Evolutionary conservation across 768 basidiomycete species (phyloP), one percentile per base, ranked within the genome.

Genomic region (Crepidotus variabilis): DNA sequence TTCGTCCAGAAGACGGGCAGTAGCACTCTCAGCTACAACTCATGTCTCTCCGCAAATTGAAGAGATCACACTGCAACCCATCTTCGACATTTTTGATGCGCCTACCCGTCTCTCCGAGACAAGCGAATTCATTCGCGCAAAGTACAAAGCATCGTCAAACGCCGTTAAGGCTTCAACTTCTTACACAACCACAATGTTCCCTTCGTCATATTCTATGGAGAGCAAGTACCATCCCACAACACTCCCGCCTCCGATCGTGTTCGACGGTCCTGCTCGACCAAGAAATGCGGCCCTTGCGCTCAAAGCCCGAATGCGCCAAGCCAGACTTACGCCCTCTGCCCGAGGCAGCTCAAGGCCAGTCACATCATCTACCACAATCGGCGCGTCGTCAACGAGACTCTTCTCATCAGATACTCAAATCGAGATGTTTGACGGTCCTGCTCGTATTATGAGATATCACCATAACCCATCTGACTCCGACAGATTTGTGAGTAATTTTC

Each of bases 11-110:
- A 67, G 52, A 39, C 65, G 61, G 18, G 65, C 65, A n/a, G 55
- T 60, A 16, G 55, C 57, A 50, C 58, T 66, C 45, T 61, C 63
- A 34, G 46, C 62, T n/a, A 39, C 65, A 47, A 51, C 57, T 10
- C 50, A 60, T 33, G 51, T 57, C 45, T 58, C 59, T 9, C 52
- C 49, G 20, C 63, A 65, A 33, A 36, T 63, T 32, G 60, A 69
- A 47, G 69, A 70, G 52, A 63, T 68, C 21, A 62, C 60, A 14
- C 54, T 68, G 18, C 67, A 67, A 10, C 70, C 69, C 45, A 78
- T 79, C 49, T 74, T 78, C 58, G 81, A 82, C 63, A 80, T 83
- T 56, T 80, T 81, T 61, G 80, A 83, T 56, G 80, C 73, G 21
- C 78, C 80, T 0, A 66, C 67, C 33, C 67, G 67, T 28, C 72